Conservation (phyloP, 305 asterid genomes). For the Petunia hybrid region DNA sequence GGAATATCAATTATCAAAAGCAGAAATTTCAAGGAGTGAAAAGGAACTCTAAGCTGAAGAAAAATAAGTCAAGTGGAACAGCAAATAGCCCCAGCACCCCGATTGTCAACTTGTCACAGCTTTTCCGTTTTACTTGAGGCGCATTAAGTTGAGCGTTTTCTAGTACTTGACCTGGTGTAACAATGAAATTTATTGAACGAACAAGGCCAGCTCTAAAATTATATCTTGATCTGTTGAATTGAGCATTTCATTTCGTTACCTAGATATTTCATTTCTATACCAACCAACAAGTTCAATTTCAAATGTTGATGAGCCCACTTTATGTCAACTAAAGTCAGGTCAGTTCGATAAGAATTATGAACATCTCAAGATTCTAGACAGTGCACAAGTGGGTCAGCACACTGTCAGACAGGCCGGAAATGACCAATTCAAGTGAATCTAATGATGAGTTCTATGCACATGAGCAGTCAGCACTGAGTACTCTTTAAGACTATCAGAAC, state of each 20-base stretch:
- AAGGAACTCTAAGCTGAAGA: conserved; percentile 21
- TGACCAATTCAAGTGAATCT: conserved; percentile 3
- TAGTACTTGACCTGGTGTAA: neutral
- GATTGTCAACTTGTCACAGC: neutral
- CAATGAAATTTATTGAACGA: neutral
- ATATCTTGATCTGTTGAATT: neutral
- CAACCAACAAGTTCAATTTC: neutral
- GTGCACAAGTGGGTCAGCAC: conserved; percentile 4
- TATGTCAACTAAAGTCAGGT: neutral
- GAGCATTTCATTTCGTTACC: neutral
- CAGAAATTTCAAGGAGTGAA: neutral
- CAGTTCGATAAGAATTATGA: neutral
- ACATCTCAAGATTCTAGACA: neutral
- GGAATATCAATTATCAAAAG: conserved; percentile 30
- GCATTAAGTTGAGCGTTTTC: neutral
- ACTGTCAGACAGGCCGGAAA: neutral
- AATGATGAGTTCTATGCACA: neutral
- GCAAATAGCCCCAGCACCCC: neutral
- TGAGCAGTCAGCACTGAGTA: neutral
- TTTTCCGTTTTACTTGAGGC: neutral
- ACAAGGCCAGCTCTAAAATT: neutral
- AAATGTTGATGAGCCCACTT: conserved; percentile 17
- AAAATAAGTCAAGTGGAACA: neutral
- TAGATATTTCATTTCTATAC: conserved; percentile 3
- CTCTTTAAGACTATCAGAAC: conserved; percentile 6